Conservation (phyloP, 73 alveolate species). For the Urostyla sp. region DNA sequence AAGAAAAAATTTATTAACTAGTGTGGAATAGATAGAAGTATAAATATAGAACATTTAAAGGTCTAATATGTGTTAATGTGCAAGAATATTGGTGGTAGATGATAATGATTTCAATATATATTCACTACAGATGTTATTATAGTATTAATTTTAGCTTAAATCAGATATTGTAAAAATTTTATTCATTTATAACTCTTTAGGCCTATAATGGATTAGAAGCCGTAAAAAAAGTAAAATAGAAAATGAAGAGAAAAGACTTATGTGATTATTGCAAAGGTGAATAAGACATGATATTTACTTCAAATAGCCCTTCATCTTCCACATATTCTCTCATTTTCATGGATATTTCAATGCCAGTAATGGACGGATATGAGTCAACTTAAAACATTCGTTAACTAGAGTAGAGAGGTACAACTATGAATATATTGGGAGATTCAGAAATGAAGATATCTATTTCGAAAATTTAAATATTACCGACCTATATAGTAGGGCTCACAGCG, state of each 20-base stretch:
- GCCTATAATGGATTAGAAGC: constrained; percentile 55
- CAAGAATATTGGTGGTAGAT: constrained; percentile 35
- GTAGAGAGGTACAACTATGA: no score
- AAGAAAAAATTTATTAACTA: no score
- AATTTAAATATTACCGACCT: not conserved
- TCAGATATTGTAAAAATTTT: constrained; percentile 26
- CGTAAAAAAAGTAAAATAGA: not conserved
- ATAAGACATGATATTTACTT: no score
- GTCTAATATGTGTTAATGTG: constrained; percentile 44
- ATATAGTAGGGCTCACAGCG: constrained; percentile 49
- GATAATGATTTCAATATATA: constrained; percentile 47
- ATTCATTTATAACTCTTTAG: not conserved
- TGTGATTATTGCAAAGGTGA: no score
- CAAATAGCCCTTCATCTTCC: no score
- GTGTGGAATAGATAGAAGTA: no score
- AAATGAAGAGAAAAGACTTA: not conserved
- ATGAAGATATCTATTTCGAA: not conserved
- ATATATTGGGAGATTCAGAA: no score
- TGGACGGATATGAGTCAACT: constrained; percentile 56
- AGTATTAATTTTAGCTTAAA: not conserved
- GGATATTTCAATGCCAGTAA: constrained; percentile 60
- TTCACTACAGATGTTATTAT: constrained; percentile 13
- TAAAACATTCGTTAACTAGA: constrained; percentile 21
- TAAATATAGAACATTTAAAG: no score
- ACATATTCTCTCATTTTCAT: constrained; percentile 39